phyloP scores from a whole-genome alignment of 1,284 basidiomycete genomes.

The Trametes versicolor region DNA sequence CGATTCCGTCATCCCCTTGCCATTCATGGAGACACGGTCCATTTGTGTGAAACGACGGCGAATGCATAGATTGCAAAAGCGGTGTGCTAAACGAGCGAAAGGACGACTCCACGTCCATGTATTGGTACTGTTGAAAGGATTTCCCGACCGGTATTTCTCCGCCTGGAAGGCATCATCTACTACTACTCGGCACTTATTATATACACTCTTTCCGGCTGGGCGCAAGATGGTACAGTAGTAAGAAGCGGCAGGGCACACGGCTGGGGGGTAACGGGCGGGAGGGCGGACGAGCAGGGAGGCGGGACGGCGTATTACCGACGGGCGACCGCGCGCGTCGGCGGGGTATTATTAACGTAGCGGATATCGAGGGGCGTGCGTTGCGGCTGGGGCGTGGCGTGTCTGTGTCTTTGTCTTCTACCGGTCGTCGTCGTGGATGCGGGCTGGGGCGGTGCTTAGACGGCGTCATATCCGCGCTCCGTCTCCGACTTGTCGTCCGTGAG shows the following conservation, averaged over 20 bases:
- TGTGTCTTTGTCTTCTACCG: not conserved
- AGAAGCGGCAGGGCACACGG: constrained; percentile 5
- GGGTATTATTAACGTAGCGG: constrained; percentile 22
- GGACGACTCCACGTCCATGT: constrained; percentile 23
- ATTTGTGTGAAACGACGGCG: constrained; percentile 20
- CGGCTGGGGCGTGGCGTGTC: constrained; percentile 1
- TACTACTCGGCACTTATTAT: constrained; percentile 4
- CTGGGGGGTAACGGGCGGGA: not conserved
- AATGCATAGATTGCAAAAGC: constrained; percentile 28
- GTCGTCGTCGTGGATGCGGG: not conserved
- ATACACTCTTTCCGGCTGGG: constrained; percentile 9
- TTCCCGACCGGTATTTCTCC: not conserved
- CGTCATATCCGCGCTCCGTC: constrained; percentile 21
- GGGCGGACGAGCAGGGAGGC: not conserved
- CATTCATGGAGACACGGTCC: not conserved
- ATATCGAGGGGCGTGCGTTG: constrained; percentile 3
- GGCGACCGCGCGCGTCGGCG: constrained; percentile 1
- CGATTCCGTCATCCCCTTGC: not conserved
- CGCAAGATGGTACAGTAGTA: constrained; percentile 18
- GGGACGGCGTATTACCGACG: constrained; percentile 16
- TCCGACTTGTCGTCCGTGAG: constrained; percentile 25
- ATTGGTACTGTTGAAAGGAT: not conserved
- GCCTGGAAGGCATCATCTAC: not conserved
- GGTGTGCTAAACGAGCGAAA: constrained; percentile 13
- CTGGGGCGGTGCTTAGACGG: constrained; percentile 18